These are phyloP conservation scores for Cladochytrium replicatum DNA, from an alignment of 192 early-diverging fungal genomes.

Conservation along the genomic window DNA sequence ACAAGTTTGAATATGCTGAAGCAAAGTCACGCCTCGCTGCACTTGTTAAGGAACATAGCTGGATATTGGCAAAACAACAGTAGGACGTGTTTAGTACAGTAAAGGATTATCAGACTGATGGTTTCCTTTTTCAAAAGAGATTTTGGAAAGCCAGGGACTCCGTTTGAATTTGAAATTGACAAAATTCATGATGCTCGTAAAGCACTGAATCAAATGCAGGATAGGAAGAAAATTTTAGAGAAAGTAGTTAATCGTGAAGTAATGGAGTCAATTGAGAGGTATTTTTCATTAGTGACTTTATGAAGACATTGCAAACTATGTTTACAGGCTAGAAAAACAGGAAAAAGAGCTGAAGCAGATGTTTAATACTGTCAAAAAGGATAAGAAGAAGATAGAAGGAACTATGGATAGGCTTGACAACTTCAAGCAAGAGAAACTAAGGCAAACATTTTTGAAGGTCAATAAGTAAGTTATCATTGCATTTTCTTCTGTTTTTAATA, in stretches of 20 bases:
- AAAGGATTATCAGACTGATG: slow-evolving; percentile 4
- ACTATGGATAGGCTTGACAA: slow-evolving; percentile 83
- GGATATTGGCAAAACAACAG: slow-evolving; percentile 84
- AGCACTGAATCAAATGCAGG: slow-evolving; percentile 61
- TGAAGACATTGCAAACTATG: slow-evolving; percentile 2
- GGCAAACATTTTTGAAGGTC: slow-evolving; percentile 84
- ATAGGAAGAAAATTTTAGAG: slow-evolving; percentile 67
- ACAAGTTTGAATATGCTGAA: slow-evolving; percentile 46
- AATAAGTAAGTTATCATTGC: slow-evolving; percentile 50
- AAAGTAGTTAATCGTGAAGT: slow-evolving; percentile 85
- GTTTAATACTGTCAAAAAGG: slow-evolving; percentile 78
- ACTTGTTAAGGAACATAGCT: slow-evolving; percentile 31
- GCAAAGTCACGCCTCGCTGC: slow-evolving; percentile 7
- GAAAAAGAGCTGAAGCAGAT: slow-evolving; percentile 73
- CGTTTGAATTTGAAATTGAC: slow-evolving; percentile 74
- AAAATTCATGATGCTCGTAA: slow-evolving; percentile 67
- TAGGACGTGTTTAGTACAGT: slow-evolving; percentile 34
- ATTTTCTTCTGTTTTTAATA: slow-evolving; percentile 1
- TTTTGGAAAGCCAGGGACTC: slow-evolving; percentile 74
- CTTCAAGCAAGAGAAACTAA: slow-evolving; percentile 82
- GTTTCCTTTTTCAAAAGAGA: slow-evolving; percentile 27
- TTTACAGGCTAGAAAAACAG: slow-evolving; percentile 73
- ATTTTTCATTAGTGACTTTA: slow-evolving; percentile 5
- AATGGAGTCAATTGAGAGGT: slow-evolving; percentile 92
- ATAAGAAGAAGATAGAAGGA: slow-evolving; percentile 92